Evolutionary conservation across 2,329 filamentous ascomycete species (phyloP).

Genomic region (Aureobasidium sp.): DNA sequence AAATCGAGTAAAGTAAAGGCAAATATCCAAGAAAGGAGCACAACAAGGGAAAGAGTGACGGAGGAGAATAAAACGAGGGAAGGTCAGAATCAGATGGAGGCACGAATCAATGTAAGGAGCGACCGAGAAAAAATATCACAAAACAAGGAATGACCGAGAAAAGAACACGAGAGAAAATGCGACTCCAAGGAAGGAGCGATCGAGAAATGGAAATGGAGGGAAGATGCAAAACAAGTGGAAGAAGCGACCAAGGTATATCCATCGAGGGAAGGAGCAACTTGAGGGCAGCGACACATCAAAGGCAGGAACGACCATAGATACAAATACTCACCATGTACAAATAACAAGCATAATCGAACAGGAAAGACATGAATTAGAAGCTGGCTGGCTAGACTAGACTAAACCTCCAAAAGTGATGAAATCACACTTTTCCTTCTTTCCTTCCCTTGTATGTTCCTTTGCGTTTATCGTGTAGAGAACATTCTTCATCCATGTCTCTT

Average conservation of each 20-base stretch:
- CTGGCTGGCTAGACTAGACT: neutral
- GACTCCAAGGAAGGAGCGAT: neutral
- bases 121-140: no score
- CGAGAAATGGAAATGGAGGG: neutral
- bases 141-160: no score
- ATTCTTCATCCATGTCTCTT: neutral
- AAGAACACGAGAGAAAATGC: neutral
- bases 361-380: neutral
- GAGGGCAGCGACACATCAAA: neutral
- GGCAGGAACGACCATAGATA: neutral
- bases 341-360: neutral
- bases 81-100: neutral
- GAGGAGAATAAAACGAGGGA: neutral
- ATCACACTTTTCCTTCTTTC: neutral
- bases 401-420: neutral
- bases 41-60: neutral
- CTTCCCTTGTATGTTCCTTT: neutral
- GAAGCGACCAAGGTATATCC: neutral
- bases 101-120: neutral
- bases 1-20: no score
- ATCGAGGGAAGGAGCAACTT: neutral
- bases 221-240: neutral
- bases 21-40: neutral
- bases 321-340: neutral
- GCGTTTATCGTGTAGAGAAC: neutral